A percentile compares a stretch with the other conserved stretches of the same genome.
Conservation (phyloP, 805 yeast genomes). For the Blastobotrys terrestris region DNA sequence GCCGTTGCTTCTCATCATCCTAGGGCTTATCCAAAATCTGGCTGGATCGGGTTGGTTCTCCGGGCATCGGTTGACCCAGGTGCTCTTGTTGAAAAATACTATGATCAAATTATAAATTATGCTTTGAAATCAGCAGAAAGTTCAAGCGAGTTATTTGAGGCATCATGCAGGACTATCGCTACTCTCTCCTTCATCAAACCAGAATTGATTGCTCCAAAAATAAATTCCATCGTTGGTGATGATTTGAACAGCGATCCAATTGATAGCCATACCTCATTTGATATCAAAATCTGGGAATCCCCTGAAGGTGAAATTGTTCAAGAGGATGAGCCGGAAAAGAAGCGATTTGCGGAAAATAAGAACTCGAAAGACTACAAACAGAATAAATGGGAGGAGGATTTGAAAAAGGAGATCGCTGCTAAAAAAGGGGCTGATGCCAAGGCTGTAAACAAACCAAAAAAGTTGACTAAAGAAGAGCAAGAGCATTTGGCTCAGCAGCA, state of each 20-base stretch:
- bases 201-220: slow-evolving; percentile 43
- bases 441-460: slow-evolving; percentile 33
- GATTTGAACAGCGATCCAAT: slow-evolving; percentile 39
- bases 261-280: slow-evolving; percentile 40
- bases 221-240: slow-evolving; percentile 38
- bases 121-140: slow-evolving; percentile 20
- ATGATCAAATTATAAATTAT: slow-evolving; percentile 21
- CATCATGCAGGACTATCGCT: slow-evolving; percentile 28
- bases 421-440: slow-evolving; percentile 35
- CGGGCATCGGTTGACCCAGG: slow-evolving; percentile 62
- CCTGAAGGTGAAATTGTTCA: slow-evolving; percentile 64
- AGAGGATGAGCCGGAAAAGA: slow-evolving; percentile 31
- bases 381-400: slow-evolving; percentile 80
- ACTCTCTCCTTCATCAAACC: slow-evolving; percentile 54
- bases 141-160: slow-evolving; percentile 14
- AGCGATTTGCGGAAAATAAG: slow-evolving; percentile 48
- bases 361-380: slow-evolving; percentile 82
- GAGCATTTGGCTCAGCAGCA: slow-evolving; percentile 62
- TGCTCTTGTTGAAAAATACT: slow-evolving; percentile 35
- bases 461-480: slow-evolving; percentile 74
- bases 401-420: slow-evolving; percentile 66
- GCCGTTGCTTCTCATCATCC: slow-evolving; percentile 42
- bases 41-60: slow-evolving; percentile 76
- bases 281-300: slow-evolving; percentile 60
- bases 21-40: slow-evolving; percentile 37